Percentiles rank a stretch among this genome's conserved stretches.
These are phyloP conservation scores for Brassica napus DNA, from an alignment of 345 rosid genomes.

Conservation along the genomic window DNA sequence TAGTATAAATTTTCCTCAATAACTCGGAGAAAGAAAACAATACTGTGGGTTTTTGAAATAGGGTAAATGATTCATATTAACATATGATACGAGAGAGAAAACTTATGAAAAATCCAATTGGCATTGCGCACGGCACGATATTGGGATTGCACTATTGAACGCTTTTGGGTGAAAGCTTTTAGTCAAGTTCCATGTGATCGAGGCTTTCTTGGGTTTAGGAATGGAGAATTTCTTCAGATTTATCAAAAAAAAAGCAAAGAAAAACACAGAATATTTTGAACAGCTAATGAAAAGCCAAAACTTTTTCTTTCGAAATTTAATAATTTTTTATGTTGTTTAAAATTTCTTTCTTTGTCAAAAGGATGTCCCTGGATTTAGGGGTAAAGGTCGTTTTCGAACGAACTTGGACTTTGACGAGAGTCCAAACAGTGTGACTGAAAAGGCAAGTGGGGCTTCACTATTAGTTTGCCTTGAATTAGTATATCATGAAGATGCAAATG, in stretches of 20 bases:
- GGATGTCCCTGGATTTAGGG: conserved; percentile 67
- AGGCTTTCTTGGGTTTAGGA: conserved; percentile 42
- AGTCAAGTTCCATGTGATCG: conserved; percentile 46
- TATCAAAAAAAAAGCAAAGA: conserved; percentile 24
- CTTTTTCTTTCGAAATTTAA: conserved; percentile 11
- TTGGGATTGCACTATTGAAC: conserved; percentile 40
- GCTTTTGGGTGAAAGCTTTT: conserved; percentile 13
- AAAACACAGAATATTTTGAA: conserved; percentile 23
- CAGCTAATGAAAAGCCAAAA: conserved; percentile 33
- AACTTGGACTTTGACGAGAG: conserved; percentile 69
- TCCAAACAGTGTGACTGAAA: conserved; percentile 26
- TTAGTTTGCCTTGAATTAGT: conserved; percentile 13
- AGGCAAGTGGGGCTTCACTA: conserved; percentile 34
- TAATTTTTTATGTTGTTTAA: conserved; percentile 10
- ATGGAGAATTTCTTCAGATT: conserved; percentile 34
- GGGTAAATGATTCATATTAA: not conserved
- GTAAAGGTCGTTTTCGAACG: conserved; percentile 44
- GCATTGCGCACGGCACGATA: conserved; percentile 19
- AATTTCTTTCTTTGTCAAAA: conserved; percentile 34
- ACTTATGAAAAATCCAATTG: conserved; percentile 2
- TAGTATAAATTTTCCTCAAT: not conserved
- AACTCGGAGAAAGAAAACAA: not conserved
- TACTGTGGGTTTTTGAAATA: not conserved
- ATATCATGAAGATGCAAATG: not conserved
- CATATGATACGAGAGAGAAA: not conserved